phyloP scores from a whole-genome alignment of 2,329 filamentous ascomycete species.

The Neonectria punicea region DNA sequence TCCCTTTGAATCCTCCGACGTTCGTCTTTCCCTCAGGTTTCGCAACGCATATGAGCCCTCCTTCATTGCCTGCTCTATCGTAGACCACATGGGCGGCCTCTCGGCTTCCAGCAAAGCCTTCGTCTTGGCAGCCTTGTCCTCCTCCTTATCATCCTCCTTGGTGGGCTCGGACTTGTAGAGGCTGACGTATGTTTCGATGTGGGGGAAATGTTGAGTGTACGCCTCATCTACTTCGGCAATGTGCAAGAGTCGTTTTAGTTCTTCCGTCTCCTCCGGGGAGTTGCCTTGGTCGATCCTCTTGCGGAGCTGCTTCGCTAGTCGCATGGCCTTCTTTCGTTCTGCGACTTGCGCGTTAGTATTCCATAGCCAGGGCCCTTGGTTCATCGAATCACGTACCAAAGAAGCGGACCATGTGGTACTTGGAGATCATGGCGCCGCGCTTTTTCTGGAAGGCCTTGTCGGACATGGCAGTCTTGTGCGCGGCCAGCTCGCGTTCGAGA shows the following conservation, averaged over 20 bases:
- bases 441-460: conserved; percentile 69
- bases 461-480: conserved; percentile 72
- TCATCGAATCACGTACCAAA: conserved; percentile 68
- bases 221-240: conserved; percentile 78
- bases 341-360: conserved; percentile 27
- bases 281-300: conserved; percentile 65
- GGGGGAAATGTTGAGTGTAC: conserved; percentile 78
- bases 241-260: conserved; percentile 69
- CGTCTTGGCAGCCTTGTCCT: conserved; percentile 50
- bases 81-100: conserved; percentile 72
- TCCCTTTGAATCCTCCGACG: conserved; percentile 30
- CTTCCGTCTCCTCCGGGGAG: conserved; percentile 61
- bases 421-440: conserved; percentile 76
- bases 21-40: conserved; percentile 64
- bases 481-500: conserved; percentile 76
- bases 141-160: conserved; percentile 51
- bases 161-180: conserved; percentile 58
- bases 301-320: conserved; percentile 72
- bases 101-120: conserved; percentile 57
- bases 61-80: conserved; percentile 72
- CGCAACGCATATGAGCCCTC: conserved; percentile 64
- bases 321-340: conserved; percentile 79
- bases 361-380: neutral
- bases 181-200: conserved; percentile 76
- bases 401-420: conserved; percentile 86